phyloP scores from a whole-genome alignment of 495 filamentous ascomycete genomes.

The Lophium mytilinum region DNA sequence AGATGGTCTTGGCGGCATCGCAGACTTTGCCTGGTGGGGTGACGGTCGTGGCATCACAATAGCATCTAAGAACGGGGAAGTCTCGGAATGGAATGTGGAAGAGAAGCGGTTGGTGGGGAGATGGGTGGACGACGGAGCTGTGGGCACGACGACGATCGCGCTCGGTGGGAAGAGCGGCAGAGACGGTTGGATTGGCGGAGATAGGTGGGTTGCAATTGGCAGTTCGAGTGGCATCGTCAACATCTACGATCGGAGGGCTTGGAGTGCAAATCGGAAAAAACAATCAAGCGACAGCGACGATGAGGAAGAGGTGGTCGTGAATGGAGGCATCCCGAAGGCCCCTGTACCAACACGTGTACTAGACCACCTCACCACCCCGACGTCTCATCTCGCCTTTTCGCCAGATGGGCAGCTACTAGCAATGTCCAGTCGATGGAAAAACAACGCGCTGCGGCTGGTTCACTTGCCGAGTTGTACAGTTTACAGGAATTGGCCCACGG shows the following conservation, averaged over 20 bases:
- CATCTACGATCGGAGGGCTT: conserved; percentile 73
- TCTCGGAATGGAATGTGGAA: conserved; percentile 79
- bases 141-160: conserved; percentile 72
- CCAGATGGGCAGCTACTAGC: conserved; percentile 83
- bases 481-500: conserved; percentile 94
- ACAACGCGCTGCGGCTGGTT: conserved; percentile 78
- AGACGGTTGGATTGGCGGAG: conserved; percentile 58
- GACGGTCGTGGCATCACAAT: conserved; percentile 71
- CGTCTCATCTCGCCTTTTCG: conserved; percentile 67
- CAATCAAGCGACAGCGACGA: conserved; percentile 15
- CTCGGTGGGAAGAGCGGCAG: conserved; percentile 56
- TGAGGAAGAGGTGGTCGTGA: conserved; percentile 31
- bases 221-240: conserved; percentile 81
- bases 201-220: conserved; percentile 83
- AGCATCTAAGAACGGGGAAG: conserved; percentile 75
- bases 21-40: conserved; percentile 87
- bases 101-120: conserved; percentile 59
- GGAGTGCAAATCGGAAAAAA: conserved; percentile 35
- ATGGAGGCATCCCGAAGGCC: conserved; percentile 47
- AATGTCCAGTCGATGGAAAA: conserved; percentile 76
- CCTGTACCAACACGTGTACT: conserved; percentile 64
- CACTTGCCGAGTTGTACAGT: conserved; percentile 89
- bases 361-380: conserved; percentile 79
- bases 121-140: conserved; percentile 86
- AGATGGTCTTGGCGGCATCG: conserved; percentile 72